These are phyloP conservation scores for Zoysia matrella DNA, from an alignment of 202 grass and related monocot species.

Conservation along the genomic window DNA sequence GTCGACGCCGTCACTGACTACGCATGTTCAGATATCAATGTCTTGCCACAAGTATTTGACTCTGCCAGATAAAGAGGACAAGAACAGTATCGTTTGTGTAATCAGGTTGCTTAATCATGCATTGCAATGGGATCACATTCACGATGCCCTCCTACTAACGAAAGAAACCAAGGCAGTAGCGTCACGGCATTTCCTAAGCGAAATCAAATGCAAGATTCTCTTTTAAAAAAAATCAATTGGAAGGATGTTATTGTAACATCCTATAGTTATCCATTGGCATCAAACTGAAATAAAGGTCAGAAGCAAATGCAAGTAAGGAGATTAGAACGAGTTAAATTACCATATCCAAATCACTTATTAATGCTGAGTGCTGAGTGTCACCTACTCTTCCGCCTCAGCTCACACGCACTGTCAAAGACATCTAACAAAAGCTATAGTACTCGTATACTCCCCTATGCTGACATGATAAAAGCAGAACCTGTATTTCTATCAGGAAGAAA, in stretches of 20 bases:
- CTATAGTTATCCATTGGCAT: slow-evolving; percentile 1
- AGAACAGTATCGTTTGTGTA: background rate
- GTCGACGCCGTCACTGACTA: slow-evolving; percentile 31
- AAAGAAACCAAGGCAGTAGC: slow-evolving; percentile 40
- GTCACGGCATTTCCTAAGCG: slow-evolving; percentile 28
- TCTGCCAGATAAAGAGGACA: slow-evolving; percentile 5
- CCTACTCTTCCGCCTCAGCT: slow-evolving; percentile 2
- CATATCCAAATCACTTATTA: slow-evolving; percentile 13
- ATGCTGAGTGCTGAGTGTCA: background rate
- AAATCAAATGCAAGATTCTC: slow-evolving; percentile 2
- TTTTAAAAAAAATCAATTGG: background rate
- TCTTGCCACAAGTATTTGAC: background rate
- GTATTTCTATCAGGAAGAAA: slow-evolving; percentile 42
- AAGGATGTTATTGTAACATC: background rate
- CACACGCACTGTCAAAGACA: slow-evolving; percentile 6
- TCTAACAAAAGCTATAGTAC: slow-evolving; percentile 36
- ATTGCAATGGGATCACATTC: slow-evolving; percentile 17
- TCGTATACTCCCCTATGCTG: slow-evolving; percentile 13
- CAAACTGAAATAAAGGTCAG: background rate
- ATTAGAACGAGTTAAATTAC: background rate
- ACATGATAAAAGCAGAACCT: slow-evolving; percentile 21
- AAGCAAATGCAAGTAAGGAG: background rate
- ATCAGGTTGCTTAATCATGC: background rate
- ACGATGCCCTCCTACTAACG: slow-evolving; percentile 25
- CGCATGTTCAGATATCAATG: background rate